Evolutionary conservation across 352 stramenopile species (phyloP), one percentile per base, ranked within the genome.

Genomic region (Phytophthora hybrid): DNA sequence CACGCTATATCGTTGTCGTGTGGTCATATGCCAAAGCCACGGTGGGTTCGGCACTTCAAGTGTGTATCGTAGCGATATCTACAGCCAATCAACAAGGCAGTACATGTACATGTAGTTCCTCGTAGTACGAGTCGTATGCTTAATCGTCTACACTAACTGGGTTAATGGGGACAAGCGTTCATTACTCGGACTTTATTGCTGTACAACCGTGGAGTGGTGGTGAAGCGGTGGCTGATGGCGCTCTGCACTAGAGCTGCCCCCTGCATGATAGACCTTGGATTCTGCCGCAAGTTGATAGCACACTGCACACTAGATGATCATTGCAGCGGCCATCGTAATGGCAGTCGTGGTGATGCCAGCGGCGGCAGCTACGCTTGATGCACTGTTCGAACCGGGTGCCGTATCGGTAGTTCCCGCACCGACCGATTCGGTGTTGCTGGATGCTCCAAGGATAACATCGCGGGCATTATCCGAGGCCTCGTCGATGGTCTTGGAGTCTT

Each of bases 391-490:
- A 8, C 54, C 47, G 8, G 66, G 44, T 0, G 63, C 51, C 0
- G 63, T 62, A 26, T 32, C 63, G 5, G 23, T 46, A 5, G 34
- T 32, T 6, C 69, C 69, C 4, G 63, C 57, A 31, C 64, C 14
- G 18, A 54, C 51, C n/a, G 63, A 72, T 2, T 52, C 58, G 9
- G 55, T 21, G 5, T 14, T 63, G 47, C 60, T 74, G 54, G 59
- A 63, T 9, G 71, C 60, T 18, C 65, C 71, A 29, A 78, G 59
- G 60, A 78, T 78, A 21, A 78, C 71, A 32, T 78, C 71, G 3
- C 66, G 59, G 8, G 59, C 57, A 49, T 74, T 60, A 18, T 71
- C 32, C 2, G 69, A 62, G 46, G 64, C 39, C 16, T 63, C 37
- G 10, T 66, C 57, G 11, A 51, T 46, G 16, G 69, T 76, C 29